Conservation (phyloP, 208 protist species). For the Polymyxa betae region DNA sequence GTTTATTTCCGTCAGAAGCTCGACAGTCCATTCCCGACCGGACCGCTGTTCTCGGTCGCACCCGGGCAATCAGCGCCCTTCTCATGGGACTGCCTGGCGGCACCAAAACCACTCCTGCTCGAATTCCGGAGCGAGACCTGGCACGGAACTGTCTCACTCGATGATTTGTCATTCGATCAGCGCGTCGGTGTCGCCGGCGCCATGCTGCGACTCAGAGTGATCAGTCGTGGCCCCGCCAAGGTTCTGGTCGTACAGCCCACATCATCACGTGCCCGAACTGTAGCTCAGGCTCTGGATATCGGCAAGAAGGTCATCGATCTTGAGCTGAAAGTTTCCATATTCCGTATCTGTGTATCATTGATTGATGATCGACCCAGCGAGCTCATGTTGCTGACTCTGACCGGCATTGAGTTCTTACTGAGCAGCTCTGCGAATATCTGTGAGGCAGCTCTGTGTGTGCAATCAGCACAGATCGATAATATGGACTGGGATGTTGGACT, state of each 20-base stretch:
- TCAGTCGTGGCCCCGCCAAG: neutral
- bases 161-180: neutral
- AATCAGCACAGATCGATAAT: slow-evolving; percentile 21
- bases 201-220: neutral
- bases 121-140: neutral
- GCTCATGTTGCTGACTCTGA: slow-evolving; percentile 12
- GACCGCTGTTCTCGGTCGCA: slow-evolving; percentile 1
- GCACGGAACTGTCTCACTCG: neutral
- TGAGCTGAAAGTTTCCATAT: neutral
- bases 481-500: neutral
- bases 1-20: slow-evolving; percentile 35
- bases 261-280: neutral
- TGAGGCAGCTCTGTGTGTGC: neutral
- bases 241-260: neutral
- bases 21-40: neutral
- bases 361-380: slow-evolving; percentile 27
- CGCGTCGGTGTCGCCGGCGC: neutral
- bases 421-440: neutral
- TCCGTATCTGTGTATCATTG: neutral
- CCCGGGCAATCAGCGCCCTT: neutral
- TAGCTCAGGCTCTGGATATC: neutral
- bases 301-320: neutral
- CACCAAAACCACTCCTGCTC: neutral
- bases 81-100: slow-evolving; percentile 20
- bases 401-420: neutral